Evolutionary conservation across 1,284 basidiomycete species (phyloP), one percentile per base, ranked within the genome.

Genomic region (Bondarzewia mesenterica): DNA sequence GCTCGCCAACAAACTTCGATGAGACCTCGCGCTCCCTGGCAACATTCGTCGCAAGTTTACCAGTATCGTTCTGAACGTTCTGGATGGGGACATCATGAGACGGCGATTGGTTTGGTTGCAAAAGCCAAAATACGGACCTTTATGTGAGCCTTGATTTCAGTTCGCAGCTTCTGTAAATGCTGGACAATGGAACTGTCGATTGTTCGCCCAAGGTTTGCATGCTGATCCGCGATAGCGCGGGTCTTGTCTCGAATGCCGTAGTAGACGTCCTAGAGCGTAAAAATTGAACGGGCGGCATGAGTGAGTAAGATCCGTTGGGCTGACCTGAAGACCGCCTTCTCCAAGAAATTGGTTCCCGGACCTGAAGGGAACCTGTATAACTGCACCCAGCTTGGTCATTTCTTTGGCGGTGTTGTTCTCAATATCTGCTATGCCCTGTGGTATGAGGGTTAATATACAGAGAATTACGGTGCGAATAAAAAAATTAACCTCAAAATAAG

Each of bases 31-130:
- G 85, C 68, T 98, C 95, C 61, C 89, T 89, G 2, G 96, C 94
- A 32, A 99, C 96, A 49, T 77, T 80, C 1, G 91, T 89, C 6
- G 95, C 95, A 14, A 99, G 82, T 70, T 93, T 96, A 27, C 93
- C 93, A 0, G 94, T 97, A 65, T 97, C 93, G 59, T 94, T 95
- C 77, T 96, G 93, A n/a, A 97, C 85, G 61, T 97, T 97, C 89
- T 88, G 50, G 6, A 32, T 20, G 20, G 4, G 18, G 26, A 38
- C 21, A 44, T 27, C 45, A 42, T 36, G 8, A 22, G 21, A 8
- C n/a, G 23, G 27, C 32, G 2, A 45, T 12, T 5, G 15, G 18
- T 43, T 18, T 10, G 38, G 3, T 2, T 5, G 7, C 38, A 3
- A 39, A 18, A 39, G 32, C 38, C 7, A 20, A 18, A 40, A 15